A percentile compares a stretch with the other conserved stretches of the same genome.
Conservation (phyloP, 257 asterid species). For the Sherardia arvensis region DNA sequence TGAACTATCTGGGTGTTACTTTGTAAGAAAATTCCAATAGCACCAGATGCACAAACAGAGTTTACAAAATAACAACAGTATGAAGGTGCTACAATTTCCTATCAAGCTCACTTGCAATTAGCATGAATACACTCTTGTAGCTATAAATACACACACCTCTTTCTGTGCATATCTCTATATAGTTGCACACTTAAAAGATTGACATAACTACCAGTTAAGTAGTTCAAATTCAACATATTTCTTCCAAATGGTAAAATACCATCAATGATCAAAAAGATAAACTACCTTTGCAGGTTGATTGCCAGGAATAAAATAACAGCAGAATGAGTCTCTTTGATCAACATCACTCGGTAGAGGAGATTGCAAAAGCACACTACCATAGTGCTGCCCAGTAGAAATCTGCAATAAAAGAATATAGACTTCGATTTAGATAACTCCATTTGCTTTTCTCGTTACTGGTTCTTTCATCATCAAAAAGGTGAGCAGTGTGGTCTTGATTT, state of each 20-base stretch:
- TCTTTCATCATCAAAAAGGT: not conserved
- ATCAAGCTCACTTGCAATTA: not conserved
- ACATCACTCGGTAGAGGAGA: conserved; percentile 54
- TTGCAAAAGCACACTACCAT: conserved; percentile 60
- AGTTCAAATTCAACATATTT: not conserved
- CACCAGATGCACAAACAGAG: not conserved
- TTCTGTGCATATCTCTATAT: not conserved
- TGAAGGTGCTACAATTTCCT: not conserved
- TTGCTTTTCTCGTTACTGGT: not conserved
- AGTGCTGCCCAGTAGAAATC: conserved; percentile 47
- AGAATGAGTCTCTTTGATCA: conserved; percentile 67
- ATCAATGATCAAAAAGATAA: not conserved
- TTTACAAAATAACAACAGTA: not conserved
- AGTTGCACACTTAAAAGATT: not conserved
- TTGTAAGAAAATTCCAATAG: not conserved
- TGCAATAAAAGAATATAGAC: conserved; percentile 24
- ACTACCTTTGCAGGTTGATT: conserved; percentile 45
- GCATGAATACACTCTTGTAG: not conserved
- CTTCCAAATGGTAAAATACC: not conserved
- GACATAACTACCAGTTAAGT: not conserved
- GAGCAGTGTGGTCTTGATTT: not conserved
- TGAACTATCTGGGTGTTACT: not conserved
- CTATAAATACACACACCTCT: not conserved
- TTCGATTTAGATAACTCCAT: not conserved
- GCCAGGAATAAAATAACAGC: conserved; percentile 70